These are phyloP conservation scores for Nothophoma quercina DNA, from an alignment of 2,329 filamentous ascomycete genomes.

Conservation along the genomic window DNA sequence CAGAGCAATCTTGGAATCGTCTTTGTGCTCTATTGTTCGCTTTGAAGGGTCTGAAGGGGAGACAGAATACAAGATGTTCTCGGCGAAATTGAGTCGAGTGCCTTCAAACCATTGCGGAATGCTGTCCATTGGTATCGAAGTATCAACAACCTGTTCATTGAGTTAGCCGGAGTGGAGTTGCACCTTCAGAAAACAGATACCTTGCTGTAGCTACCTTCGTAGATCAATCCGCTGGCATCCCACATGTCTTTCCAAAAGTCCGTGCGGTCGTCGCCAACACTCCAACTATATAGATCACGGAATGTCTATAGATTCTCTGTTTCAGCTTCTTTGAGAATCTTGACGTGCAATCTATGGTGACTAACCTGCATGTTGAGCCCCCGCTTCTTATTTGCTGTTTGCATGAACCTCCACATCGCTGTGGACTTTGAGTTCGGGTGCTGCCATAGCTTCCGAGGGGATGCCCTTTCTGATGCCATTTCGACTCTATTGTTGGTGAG, in stretches of 20 bases:
- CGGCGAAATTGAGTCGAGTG: constrained; percentile 76
- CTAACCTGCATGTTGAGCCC: constrained; percentile 65
- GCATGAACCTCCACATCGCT: constrained; percentile 57
- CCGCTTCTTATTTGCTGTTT: constrained; percentile 66
- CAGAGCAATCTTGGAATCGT: constrained; percentile 73
- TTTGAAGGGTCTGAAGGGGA: constrained; percentile 53
- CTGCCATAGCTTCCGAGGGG: constrained; percentile 58
- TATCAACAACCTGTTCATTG: constrained; percentile 66
- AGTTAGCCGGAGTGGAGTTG: neutral
- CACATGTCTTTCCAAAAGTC: constrained; percentile 53
- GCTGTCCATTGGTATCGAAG: constrained; percentile 71
- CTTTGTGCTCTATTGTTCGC: constrained; percentile 67
- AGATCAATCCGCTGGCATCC: constrained; percentile 37
- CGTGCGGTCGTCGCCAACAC: constrained; percentile 62
- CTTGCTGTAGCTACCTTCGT: constrained; percentile 39
- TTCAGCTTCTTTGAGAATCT: neutral
- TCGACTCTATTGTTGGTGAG: neutral
- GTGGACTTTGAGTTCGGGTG: constrained; percentile 54
- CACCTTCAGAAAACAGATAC: constrained; percentile 11
- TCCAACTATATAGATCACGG: constrained; percentile 74
- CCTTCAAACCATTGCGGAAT: constrained; percentile 82
- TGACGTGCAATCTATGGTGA: constrained; percentile 1
- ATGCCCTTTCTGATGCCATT: neutral
- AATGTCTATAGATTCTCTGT: constrained; percentile 62
- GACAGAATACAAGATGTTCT: constrained; percentile 75